A percentile compares a stretch with the other conserved stretches of the same genome.
These are phyloP conservation scores for Pseudonitzschia multiseries DNA, from an alignment of 108 stramenopile species.

Conservation along the genomic window DNA sequence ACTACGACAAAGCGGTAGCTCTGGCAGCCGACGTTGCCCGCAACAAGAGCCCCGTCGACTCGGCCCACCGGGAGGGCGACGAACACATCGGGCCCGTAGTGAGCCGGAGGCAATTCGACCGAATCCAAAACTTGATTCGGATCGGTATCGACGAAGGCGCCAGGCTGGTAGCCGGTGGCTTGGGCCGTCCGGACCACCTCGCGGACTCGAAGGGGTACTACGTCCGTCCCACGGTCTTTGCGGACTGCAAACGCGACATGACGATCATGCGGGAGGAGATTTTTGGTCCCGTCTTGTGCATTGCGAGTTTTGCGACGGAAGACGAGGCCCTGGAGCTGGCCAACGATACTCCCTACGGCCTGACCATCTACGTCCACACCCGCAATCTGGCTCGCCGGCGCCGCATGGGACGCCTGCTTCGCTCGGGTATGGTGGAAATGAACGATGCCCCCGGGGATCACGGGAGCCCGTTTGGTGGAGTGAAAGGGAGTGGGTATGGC, in stretches of 20 bases:
- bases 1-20: conserved; percentile 38
- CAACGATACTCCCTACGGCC: conserved; percentile 73
- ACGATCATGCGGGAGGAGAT: conserved; percentile 61
- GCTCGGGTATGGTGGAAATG: conserved; percentile 36
- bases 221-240: conserved; percentile 56
- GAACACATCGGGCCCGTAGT: conserved; percentile 59
- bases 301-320: conserved; percentile 55
- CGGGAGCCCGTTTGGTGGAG: conserved; percentile 49
- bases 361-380: conserved; percentile 57
- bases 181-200: conserved; percentile 15
- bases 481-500: conserved; percentile 48
- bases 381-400: conserved; percentile 15
- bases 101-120: conserved; percentile 38
- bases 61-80: conserved; percentile 16
- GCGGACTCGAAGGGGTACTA: conserved; percentile 39
- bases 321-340: conserved; percentile 71
- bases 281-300: conserved; percentile 63
- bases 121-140: conserved; percentile 45
- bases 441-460: conserved; percentile 30
- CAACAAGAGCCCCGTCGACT: conserved; percentile 33
- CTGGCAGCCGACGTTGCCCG: conserved; percentile 46
- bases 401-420: conserved; percentile 19
- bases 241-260: conserved; percentile 49
- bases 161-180: conserved; percentile 52
- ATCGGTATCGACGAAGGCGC: conserved; percentile 38